Base-by-base conservation (phyloP, 495 filamentous ascomycete genomes). In the Friedmanniomyces endolithicus region DNA sequence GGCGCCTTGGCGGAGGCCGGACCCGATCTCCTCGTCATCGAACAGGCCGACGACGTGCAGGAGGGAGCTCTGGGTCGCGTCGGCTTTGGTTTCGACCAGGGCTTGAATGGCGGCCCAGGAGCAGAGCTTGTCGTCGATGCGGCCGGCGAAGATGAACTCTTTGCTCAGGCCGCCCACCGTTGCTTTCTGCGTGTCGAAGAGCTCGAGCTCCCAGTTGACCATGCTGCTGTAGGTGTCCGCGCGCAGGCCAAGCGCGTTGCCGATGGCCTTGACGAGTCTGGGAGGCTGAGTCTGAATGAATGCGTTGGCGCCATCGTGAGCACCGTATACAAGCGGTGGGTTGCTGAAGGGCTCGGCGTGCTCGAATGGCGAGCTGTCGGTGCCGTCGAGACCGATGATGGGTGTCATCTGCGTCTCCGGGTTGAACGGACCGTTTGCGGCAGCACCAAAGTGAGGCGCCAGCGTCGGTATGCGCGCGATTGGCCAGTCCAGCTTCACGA, bases 41-140 rank as follows among this genome's bases (percentile, higher is more conserved):
- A 96, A 96, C 64, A 94, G 83, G 23, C 82, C 87, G 29, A 92
- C 86, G 53, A 95, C 72, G 71, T 89, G 89, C 64, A 98, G 82
- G 37, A 80, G 75, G 49, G 60, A 49, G 39, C 55, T 58, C 34
- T 58, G n/a, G 23, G 19, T 29, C 6, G 50, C 44, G n/a, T 54
- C 43, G 45, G 27, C 19, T 17, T 40, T 34, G 24, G 40, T 50
- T 41, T 55, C 59, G 25, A 96, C 73, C 0, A 98, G 81, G 4
- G 81, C 92, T 70, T 94, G 82, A 52, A 95, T 82, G 16, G 92
- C 92, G 14, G 89, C 79, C 77, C 84, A 98, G 48, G 85, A 90
- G 76, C 92, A 96, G 50, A 98, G 82, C 70, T 95, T 96, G 68
- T 98, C 92, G 67, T 98, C 92, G 62, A 98, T 88, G 44, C 92